Evolutionary conservation across 352 stramenopile species (phyloP), one percentile per base, ranked within the genome.

Genomic region (Stramenopiles sp.): DNA sequence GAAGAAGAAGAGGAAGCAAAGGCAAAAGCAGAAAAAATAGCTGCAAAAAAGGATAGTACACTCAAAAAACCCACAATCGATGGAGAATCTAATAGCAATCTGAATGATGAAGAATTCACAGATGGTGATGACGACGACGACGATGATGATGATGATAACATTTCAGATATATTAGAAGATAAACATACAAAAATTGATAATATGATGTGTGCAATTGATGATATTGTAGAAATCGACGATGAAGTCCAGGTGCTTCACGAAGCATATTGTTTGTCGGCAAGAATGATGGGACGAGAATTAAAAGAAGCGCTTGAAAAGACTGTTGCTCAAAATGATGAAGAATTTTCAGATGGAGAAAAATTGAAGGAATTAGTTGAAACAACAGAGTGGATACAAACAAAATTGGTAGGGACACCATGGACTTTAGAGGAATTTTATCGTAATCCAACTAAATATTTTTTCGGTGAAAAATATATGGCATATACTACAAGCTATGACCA

Each of bases 401-500:
- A 33, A 13, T 33, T 76, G 7, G 31, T 76, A 4, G 65, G 65
- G 4, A 76, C 65, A 31, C 65, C 65, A 33, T 76, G 30, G 30
- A 33, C 4, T 33, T 76, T 76, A 13, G 30, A 31, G 30, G 65
- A 76, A 1, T 76, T 76, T 13, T 76, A 33, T 33, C 30, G 65
- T 33, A 76, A 33, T 31, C 65, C 65, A 33, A 33, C 65, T 13
- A 76, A 76, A 13, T 76, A 33, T 76, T 76, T 76, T 7, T 76
- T 76, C 13, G 65, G 65, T 31, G 65, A 76, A 76, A 33, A 76
- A 13, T 33, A 33, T 31, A 31, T 33, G 65, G 65, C 65, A 33
- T 76, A 13, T 76, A 76, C 65, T 4, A 13, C 65, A 4, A 76
- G 13, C 65, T 13, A 76, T 13, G 65, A 76, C 13, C 4, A 76